A percentile compares a stretch with the other conserved stretches of the same genome.
phyloP scores from a whole-genome alignment of 2,329 filamentous ascomycete genomes.

The Ophiostoma sp. region DNA sequence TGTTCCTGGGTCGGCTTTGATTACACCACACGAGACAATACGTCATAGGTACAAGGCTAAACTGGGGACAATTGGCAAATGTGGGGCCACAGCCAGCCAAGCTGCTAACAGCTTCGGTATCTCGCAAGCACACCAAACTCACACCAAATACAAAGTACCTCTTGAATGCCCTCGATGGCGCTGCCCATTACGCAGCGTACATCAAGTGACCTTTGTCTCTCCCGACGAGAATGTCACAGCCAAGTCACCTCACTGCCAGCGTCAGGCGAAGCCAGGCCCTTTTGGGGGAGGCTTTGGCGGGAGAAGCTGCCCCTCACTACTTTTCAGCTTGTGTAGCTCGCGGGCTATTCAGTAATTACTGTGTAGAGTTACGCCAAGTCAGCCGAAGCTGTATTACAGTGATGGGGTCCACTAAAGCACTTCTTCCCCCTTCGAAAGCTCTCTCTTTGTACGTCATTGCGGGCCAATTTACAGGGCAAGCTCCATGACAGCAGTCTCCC shows the following conservation, averaged over 20 bases:
- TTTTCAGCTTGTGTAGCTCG: background rate
- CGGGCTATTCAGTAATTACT: background rate
- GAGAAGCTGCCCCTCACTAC: background rate
- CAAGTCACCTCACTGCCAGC: background rate
- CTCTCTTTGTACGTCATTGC: slow-evolving; percentile 21
- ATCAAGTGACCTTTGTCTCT: slow-evolving; percentile 15
- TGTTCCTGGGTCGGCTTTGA: slow-evolving; percentile 26
- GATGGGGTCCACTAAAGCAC: background rate
- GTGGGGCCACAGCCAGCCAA: slow-evolving; percentile 3
- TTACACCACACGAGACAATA: slow-evolving; percentile 24
- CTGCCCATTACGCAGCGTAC: slow-evolving; percentile 4
- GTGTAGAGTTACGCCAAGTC: background rate
- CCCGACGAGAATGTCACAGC: background rate
- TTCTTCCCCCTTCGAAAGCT: slow-evolving; percentile 7
- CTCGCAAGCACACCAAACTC: background rate
- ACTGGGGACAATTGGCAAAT: background rate
- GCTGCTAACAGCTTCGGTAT: background rate
- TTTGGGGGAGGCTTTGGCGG: background rate
- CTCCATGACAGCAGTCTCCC: background rate
- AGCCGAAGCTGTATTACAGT: background rate
- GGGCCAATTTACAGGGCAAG: background rate
- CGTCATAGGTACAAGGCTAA: slow-evolving; percentile 27
- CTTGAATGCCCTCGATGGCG: background rate
- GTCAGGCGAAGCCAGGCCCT: background rate
- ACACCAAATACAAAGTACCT: background rate